Evolutionary conservation across 352 stramenopile species (phyloP).

Genomic region (Pythium phragmitis): DNA sequence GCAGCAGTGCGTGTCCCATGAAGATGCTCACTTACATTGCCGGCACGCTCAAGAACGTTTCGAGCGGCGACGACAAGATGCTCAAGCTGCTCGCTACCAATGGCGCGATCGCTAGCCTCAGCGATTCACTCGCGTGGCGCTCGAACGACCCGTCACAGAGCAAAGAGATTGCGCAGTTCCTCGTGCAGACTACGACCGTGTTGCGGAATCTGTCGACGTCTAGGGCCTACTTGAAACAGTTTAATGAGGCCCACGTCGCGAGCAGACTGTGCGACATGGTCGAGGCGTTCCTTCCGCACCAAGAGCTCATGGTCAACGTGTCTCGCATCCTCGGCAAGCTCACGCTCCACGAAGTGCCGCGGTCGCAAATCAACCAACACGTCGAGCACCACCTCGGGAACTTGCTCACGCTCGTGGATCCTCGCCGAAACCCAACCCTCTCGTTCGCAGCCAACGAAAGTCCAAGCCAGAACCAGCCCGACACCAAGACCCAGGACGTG

Average conservation of each 20-base stretch:
- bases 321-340: conserved; percentile 82
- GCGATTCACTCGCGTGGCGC: conserved; percentile 50
- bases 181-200: conserved; percentile 66
- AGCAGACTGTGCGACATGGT: conserved; percentile 51
- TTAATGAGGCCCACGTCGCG: conserved; percentile 49
- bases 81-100: conserved; percentile 60
- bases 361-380: conserved; percentile 64
- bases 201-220: conserved; percentile 65
- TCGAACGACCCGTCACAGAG: conserved; percentile 12
- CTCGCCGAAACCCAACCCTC: conserved; percentile 35
- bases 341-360: conserved; percentile 67
- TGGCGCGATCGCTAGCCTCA: conserved; percentile 55
- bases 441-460: conserved; percentile 20
- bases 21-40: conserved; percentile 66
- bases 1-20: conserved; percentile 21
- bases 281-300: conserved; percentile 42
- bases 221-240: conserved; percentile 70
- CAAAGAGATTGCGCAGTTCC: conserved; percentile 69
- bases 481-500: conserved; percentile 46
- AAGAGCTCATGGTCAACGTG: conserved; percentile 77
- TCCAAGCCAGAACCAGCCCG: conserved; percentile 30
- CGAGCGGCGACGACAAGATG: conserved; percentile 56
- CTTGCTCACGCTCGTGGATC: conserved; percentile 51
- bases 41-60: conserved; percentile 76
- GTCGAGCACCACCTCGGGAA: conserved; percentile 34